Evolutionary conservation across 345 rosid species (phyloP), one percentile per base, ranked within the genome.

Genomic region (Anacardium occidentale): DNA sequence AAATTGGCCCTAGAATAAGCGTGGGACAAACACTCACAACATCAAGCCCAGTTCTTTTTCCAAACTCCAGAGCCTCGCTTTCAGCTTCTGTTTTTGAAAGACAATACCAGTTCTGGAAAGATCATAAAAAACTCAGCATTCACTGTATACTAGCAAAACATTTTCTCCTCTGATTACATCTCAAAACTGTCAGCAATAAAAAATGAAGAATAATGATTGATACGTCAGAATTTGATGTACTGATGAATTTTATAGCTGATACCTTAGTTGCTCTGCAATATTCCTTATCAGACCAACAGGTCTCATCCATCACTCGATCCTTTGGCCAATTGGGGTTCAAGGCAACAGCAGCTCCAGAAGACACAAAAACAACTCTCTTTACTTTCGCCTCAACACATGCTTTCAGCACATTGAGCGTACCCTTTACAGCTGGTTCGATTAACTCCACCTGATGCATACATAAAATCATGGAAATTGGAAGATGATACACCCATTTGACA

Each of bases 61-160:
- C 90, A 61, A 74, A 93, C 37, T 85, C 89, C 21, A 87, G 68
- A 74, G 95, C 97, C 80, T 85, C 83, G 60, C 77, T 83, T 70
- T 93, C 98, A 17, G 96, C 96, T 82, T 72, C 80, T 60, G 94
- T 86, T 76, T 93, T 93, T 3, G 97, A 78, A 66, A 85, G 71
- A 76, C 80, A 81, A 76, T 93, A 91, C 97, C 94, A 88, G 22
- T 86, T 85, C 97, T 93, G 82, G 72, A 11, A 64, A 50, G 81
- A 48, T 24, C 40, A 67, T 15, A 45, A 34, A 62, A 53, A 67
- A 62, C 11, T 64, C 2, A 0, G 50, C 20, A 69, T 70, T 70
- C 47, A 67, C 47, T 32, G 32, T 6, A 51, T 22, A 25, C 20
- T 45, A 53, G 10, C 14, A 32, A 20, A 12, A 32, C 26, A 15